Percentiles rank a stretch among this genome's conserved stretches.
Evolutionary conservation across 2,329 filamentous ascomycete genomes (phyloP).

Genomic region (Claviceps digitariae): DNA sequence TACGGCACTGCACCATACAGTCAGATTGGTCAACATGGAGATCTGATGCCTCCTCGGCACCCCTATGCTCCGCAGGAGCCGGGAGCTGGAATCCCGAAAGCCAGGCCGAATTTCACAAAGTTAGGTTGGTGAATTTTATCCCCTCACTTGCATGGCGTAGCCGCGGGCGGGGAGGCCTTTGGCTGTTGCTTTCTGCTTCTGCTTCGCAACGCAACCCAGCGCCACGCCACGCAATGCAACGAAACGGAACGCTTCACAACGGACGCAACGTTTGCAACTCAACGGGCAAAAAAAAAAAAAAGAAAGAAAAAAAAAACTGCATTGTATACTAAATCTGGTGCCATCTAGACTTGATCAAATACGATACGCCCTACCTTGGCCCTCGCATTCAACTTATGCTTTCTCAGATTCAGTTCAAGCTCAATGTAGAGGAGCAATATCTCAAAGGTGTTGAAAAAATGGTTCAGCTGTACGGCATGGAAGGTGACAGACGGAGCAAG

Average conservation of each 20-base stretch:
- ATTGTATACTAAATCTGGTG: not conserved
- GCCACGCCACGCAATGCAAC: too few species aligned
- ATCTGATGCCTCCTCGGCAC: conserved; percentile 67
- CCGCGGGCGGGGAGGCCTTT: too few species aligned
- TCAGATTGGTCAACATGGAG: conserved; percentile 50
- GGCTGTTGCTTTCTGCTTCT: not conserved
- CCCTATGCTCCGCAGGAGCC: conserved; percentile 62
- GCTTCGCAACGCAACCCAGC: not conserved
- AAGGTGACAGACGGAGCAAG: conserved; percentile 91
- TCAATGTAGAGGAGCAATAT: conserved; percentile 97
- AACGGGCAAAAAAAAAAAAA: not conserved
- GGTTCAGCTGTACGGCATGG: conserved; percentile 94
- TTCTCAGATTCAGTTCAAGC: conserved; percentile 95
- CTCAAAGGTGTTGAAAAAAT: conserved; percentile 99
- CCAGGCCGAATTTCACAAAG: conserved; percentile 86
- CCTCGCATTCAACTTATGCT: conserved; percentile 98
- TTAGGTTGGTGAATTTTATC: conserved; percentile 56
- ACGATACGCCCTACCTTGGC: conserved; percentile 87
- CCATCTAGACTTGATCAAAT: conserved; percentile 81
- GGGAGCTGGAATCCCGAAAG: conserved; percentile 53
- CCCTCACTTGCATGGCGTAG: not conserved
- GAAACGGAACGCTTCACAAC: too few species aligned
- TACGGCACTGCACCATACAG: conserved; percentile 45
- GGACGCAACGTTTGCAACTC: not conserved
- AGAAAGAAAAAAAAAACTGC: not conserved